Evolutionary conservation across 495 filamentous ascomycete genomes (phyloP), one percentile per base, ranked within the genome.

Genomic region (Xylaria bambusicola): DNA sequence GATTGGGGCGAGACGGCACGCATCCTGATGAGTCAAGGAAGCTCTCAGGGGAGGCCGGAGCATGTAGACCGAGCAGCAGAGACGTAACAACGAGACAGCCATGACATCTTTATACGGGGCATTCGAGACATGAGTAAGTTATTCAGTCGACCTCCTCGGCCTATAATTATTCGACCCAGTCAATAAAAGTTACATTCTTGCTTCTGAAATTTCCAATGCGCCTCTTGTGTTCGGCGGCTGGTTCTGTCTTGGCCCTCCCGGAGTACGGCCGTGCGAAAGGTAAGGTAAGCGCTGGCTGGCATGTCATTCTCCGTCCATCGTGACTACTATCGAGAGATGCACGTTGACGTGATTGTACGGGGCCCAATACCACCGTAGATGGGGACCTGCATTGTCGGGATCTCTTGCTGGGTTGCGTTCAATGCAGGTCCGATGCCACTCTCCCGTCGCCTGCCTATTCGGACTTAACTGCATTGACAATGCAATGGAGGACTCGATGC

Each of bases 331-430:
- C 26, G 41, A 47, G 20, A 27, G 13, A 47, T 45, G 41, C 29
- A 56, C 27, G 53, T 27, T 56, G 53, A 56, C 53, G 53, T 47
- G 41, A 56, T 23, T 24, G 23, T 35, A 17, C n/a, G n/a, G n/a
- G 24, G 26, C 17, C 41, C 53, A 44, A 45, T n/a, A 26, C 41
- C 24, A 18, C 6, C 2, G 12, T 47, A 35, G 41, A 6, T n/a
- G n/a, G 27, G 36, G 38, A 55, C 40, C 40, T 45, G 53, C 53
- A 56, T n/a, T 47, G 17, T 26, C 29, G 29, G 20, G 17, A 56
- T 29, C 41, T 35, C 40, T n/a, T 23, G 41, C 27, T 20, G 26
- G 41, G 41, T 31, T n/a, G n/a, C 42, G 23, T n/a, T 33, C 24
- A 41, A 56, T 24, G 53, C 53, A 46, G 53, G 41, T 56, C 41